A percentile compares a stretch with the other conserved stretches of the same genome.
Conservation (phyloP, 768 basidiomycete genomes). For the Hericium rajendrae region DNA sequence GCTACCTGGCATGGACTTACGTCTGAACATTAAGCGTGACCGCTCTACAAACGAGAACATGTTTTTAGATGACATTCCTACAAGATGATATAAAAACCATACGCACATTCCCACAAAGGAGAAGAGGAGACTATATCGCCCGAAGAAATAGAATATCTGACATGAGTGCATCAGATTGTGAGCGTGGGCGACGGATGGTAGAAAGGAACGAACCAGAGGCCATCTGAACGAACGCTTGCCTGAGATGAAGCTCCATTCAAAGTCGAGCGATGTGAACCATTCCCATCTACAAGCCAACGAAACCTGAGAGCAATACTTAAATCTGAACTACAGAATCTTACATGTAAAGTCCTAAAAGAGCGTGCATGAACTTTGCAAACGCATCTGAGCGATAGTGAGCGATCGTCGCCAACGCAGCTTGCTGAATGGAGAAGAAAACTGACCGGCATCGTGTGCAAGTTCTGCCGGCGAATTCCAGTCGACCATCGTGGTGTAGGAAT, state of each 20-base stretch:
- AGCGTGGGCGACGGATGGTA: not conserved
- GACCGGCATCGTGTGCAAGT: conserved; percentile 28
- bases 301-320: not conserved
- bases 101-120: conserved; percentile 39
- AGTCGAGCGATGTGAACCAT: conserved; percentile 30
- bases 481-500: conserved; percentile 21
- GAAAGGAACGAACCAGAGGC: conserved; percentile 29
- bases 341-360: conserved; percentile 36
- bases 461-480: conserved; percentile 31
- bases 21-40: conserved; percentile 29
- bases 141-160: conserved; percentile 36
- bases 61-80: not conserved
- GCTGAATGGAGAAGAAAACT: conserved; percentile 3
- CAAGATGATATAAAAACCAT: not conserved
- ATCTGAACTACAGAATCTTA: conserved; percentile 16
- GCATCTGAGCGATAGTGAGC: conserved; percentile 18
- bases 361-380: conserved; percentile 33
- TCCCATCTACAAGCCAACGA: conserved; percentile 29
- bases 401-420: too few relatives aligned
- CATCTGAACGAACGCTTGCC: conserved; percentile 36
- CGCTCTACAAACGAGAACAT: conserved; percentile 13
- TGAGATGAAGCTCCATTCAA: conserved; percentile 32
- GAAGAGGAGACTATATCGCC: conserved; percentile 34
- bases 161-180: not conserved
- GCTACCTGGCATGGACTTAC: conserved; percentile 17